Percentiles rank a stretch among this genome's conserved stretches.
phyloP scores from a whole-genome alignment of 2,329 filamentous ascomycete genomes.

The Salinomyces thailandicus region DNA sequence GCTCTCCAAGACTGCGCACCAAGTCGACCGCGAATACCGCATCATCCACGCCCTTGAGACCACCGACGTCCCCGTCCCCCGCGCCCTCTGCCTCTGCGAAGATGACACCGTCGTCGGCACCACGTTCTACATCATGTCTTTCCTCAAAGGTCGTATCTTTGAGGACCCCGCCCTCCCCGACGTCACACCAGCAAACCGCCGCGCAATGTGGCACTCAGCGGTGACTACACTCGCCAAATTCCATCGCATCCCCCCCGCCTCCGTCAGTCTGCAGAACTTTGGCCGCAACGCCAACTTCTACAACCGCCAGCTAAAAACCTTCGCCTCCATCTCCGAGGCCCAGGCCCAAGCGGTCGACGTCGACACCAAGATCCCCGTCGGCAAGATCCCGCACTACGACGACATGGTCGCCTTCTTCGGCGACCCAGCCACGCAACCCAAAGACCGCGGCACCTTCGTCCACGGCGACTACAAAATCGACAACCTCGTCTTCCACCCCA shows the following conservation, averaged over 20 bases:
- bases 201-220: slow-evolving; percentile 76
- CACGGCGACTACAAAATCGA: slow-evolving; percentile 91
- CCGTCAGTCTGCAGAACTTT: slow-evolving; percentile 60
- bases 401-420: slow-evolving; percentile 72
- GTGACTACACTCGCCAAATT: slow-evolving; percentile 74
- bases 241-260: slow-evolving; percentile 59
- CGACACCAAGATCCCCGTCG: slow-evolving; percentile 66
- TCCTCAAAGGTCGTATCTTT: slow-evolving; percentile 85
- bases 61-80: slow-evolving; percentile 79
- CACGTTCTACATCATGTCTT: slow-evolving; percentile 95
- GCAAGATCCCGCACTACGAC: slow-evolving; percentile 71
- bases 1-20: slow-evolving; percentile 85
- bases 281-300: slow-evolving; percentile 73
- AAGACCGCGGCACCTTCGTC: slow-evolving; percentile 67
- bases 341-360: slow-evolving; percentile 68
- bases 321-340: slow-evolving; percentile 63
- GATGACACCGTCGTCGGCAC: slow-evolving; percentile 73
- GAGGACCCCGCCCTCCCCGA: slow-evolving; percentile 75
- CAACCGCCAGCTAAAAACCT: slow-evolving; percentile 72
- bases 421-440: slow-evolving; percentile 57
- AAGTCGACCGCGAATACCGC: slow-evolving; percentile 90
- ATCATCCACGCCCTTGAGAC: slow-evolving; percentile 72
- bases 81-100: slow-evolving; percentile 74
- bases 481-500: slow-evolving; percentile 65
- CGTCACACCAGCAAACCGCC: slow-evolving; percentile 57